Conservation (phyloP, 345 rosid species). For the Aquilaria sinensis region DNA sequence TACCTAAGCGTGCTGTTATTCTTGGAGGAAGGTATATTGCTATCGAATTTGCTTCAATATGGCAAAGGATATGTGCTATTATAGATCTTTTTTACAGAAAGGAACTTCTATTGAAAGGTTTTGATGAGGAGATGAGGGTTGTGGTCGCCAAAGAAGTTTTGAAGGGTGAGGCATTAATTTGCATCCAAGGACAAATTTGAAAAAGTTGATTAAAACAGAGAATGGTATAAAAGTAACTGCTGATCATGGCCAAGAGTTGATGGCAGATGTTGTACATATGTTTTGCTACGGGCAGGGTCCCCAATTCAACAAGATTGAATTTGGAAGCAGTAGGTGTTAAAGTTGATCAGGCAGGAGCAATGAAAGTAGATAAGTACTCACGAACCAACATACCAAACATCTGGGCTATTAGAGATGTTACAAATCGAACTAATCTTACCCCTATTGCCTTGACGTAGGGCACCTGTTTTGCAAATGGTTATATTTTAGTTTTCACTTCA, state of each 20-base stretch:
- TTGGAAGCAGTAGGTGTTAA: slow-evolving; percentile 85
- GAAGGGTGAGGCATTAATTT: slow-evolving; percentile 89
- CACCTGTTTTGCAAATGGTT: slow-evolving; percentile 79
- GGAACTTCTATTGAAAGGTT: slow-evolving; percentile 96
- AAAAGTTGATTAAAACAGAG: slow-evolving; percentile 70
- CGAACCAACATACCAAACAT: slow-evolving; percentile 81
- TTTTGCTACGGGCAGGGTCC: slow-evolving; percentile 89
- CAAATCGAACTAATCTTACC: slow-evolving; percentile 94
- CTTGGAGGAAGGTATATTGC: slow-evolving; percentile 99
- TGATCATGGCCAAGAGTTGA: slow-evolving; percentile 79
- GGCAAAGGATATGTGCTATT: slow-evolving; percentile 90
- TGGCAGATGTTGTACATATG: slow-evolving; percentile 78
- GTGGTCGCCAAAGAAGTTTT: slow-evolving; percentile 83
- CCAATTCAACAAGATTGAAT: slow-evolving; percentile 85
- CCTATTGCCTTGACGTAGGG: slow-evolving; percentile 99
- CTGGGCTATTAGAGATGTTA: slow-evolving; percentile 98
- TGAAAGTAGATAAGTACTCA: slow-evolving; percentile 93
- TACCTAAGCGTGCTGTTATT: slow-evolving; percentile 83
- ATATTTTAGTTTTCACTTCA: slow-evolving; percentile 82
- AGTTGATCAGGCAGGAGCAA: slow-evolving; percentile 69
- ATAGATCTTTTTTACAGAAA: slow-evolving; percentile 88
- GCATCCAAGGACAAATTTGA: slow-evolving; percentile 77
- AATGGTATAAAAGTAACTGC: slow-evolving; percentile 71
- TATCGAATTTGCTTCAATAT: slow-evolving; percentile 98
- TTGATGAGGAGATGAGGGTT: slow-evolving; percentile 98